Evolutionary conservation across 306 rosid genomes (phyloP).

Genomic region (apple (Malus domestica)): ASM211411v1 NC_041800.1:23184733-23185232

Average conservation of each 20-base stretch:
- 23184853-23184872: slow-evolving; percentile 22
- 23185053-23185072: slow-evolving; percentile 67
- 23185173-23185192: slow-evolving; percentile 40
- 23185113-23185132: slow-evolving; percentile 33
- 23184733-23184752: slow-evolving; percentile 87
- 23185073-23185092: slow-evolving; percentile 41
- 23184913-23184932: slow-evolving; percentile 36
- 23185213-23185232: slow-evolving; percentile 32
- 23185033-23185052: slow-evolving; percentile 66
- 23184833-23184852: slow-evolving; percentile 7
- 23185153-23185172: slow-evolving; percentile 41
- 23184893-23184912: slow-evolving; percentile 43
- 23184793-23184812: slow-evolving; percentile 28
- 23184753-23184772: slow-evolving; percentile 70
- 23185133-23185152: slow-evolving; percentile 35
- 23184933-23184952: slow-evolving; percentile 52
- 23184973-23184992: slow-evolving; percentile 74
- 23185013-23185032: slow-evolving; percentile 45
- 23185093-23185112: slow-evolving; percentile 34
- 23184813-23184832: slow-evolving; percentile 12
- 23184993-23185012: slow-evolving; percentile 80
- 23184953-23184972: slow-evolving; percentile 89
- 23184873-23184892: slow-evolving; percentile 52
- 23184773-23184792: slow-evolving; percentile 49
- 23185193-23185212: slow-evolving; percentile 34